phyloP scores from a whole-genome alignment of 495 filamentous ascomycete species.

The Penicillium atrosanguineum region DNA sequence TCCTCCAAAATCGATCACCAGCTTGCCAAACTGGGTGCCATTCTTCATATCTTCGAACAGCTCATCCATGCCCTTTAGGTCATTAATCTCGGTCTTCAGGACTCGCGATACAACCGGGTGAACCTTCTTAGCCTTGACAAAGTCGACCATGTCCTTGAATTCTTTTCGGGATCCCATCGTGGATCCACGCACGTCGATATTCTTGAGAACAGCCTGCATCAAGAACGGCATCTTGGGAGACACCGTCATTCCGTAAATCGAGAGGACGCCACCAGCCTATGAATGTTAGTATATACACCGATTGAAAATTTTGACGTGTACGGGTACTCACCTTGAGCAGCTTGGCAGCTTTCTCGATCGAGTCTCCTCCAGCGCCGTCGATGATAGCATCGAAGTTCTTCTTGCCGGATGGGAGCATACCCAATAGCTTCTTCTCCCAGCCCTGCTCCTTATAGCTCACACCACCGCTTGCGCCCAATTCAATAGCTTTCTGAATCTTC shows the following conservation, averaged over 20 bases:
- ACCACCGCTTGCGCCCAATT: conserved; percentile 66
- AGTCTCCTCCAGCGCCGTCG: conserved; percentile 75
- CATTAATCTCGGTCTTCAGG: conserved; percentile 58
- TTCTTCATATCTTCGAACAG: conserved; percentile 74
- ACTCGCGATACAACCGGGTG: conserved; percentile 61
- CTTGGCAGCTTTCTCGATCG: conserved; percentile 56
- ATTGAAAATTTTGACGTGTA: neutral
- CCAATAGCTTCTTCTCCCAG: conserved; percentile 68
- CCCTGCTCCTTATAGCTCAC: conserved; percentile 61
- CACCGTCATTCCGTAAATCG: conserved; percentile 76
- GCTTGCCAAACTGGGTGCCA: conserved; percentile 75
- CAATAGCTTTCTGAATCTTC: conserved; percentile 63
- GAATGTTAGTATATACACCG: neutral
- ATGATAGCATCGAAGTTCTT: conserved; percentile 67
- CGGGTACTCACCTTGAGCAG: conserved; percentile 51
- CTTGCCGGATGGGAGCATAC: conserved; percentile 52
- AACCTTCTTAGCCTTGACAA: conserved; percentile 62
- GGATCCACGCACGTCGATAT: conserved; percentile 67
- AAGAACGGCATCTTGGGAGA: conserved; percentile 68
- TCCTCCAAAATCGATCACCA: conserved; percentile 57
- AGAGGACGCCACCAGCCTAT: conserved; percentile 62
- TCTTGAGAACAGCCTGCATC: conserved; percentile 70
- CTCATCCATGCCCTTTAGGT: conserved; percentile 61
- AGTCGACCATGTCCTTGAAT: conserved; percentile 74
- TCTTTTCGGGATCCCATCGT: conserved; percentile 78